These are phyloP conservation scores for Arthrobotrys conoides DNA, from an alignment of 2,329 filamentous ascomycete genomes.

Conservation along the genomic window DNA sequence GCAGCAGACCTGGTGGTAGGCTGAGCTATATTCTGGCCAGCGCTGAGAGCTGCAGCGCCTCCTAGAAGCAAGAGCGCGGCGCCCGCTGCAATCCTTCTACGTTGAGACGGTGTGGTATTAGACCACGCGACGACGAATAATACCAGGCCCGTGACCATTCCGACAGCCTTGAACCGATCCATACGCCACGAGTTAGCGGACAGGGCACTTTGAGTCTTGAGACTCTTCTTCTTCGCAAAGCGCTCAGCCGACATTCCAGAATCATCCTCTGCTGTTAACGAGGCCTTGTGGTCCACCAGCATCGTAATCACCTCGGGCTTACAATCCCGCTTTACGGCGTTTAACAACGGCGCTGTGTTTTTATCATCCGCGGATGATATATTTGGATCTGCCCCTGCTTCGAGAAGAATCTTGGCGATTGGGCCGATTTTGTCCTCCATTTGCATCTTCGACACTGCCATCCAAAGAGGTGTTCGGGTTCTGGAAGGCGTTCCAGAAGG, in stretches of 20 bases:
- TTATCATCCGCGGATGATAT: conserved; percentile 11
- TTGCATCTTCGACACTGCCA: conserved; percentile 21
- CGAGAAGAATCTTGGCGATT: conserved; percentile 35
- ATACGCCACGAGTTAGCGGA: background rate
- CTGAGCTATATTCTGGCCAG: conserved; percentile 6
- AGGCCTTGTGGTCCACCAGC: conserved; percentile 1
- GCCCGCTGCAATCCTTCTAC: background rate
- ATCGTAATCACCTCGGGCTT: conserved; percentile 14
- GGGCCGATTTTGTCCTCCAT: conserved; percentile 2
- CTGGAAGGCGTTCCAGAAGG: background rate
- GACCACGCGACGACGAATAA: conserved; percentile 31
- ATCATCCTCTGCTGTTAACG: conserved; percentile 11
- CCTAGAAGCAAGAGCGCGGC: conserved; percentile 8
- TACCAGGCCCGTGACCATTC: conserved; percentile 21
- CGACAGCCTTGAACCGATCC: background rate
- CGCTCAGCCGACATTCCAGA: conserved; percentile 11
- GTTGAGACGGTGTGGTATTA: conserved; percentile 1
- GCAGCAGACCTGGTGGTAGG: background rate
- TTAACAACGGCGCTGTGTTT: conserved; percentile 24
- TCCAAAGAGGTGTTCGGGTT: conserved; percentile 34
- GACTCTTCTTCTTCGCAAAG: conserved; percentile 12
- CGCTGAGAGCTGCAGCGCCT: conserved; percentile 1
- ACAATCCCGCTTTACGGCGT: conserved; percentile 10
- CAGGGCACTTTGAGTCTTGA: background rate
- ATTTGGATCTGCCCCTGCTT: conserved; percentile 34